A percentile compares a stretch with the other conserved stretches of the same genome.
These are phyloP conservation scores for Marasmius sp. DNA, from an alignment of 1,284 basidiomycete species.

Conservation along the genomic window DNA sequence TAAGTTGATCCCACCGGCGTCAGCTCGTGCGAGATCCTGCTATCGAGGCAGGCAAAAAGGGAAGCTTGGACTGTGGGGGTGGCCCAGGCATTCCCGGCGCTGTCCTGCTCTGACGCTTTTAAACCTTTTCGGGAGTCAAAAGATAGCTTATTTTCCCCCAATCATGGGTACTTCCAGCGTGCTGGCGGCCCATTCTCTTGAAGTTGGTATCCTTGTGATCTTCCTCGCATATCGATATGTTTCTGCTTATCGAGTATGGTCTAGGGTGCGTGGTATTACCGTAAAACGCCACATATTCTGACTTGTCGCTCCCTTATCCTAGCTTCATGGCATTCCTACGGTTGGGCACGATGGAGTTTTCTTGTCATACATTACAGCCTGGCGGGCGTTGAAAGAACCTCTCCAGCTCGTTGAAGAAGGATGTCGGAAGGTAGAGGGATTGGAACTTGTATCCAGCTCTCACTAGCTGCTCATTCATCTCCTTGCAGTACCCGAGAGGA, in stretches of 20 bases:
- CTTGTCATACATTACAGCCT: background rate
- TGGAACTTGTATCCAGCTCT: background rate
- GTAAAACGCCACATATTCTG: background rate
- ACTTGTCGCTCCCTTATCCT: background rate
- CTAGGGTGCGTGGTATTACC: background rate
- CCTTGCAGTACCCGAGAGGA: background rate
- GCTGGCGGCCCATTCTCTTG: too few relatives aligned
- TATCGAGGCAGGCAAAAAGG: too few relatives aligned
- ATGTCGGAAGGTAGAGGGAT: slow-evolving; percentile 2
- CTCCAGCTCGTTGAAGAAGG: slow-evolving; percentile 2
- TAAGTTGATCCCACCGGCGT: too few relatives aligned
- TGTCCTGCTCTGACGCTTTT: too few relatives aligned
- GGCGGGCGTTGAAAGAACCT: background rate
- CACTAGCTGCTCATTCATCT: background rate
- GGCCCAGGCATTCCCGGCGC: slow-evolving; percentile 15
- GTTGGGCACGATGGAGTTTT: background rate
- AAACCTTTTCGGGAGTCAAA: too few relatives aligned
- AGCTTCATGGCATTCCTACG: background rate
- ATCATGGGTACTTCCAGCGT: too few relatives aligned
- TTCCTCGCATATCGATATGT: background rate
- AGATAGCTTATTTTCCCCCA: too few relatives aligned
- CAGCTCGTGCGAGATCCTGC: too few relatives aligned
- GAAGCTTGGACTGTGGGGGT: too few relatives aligned
- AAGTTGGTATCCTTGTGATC: slow-evolving; percentile 1
- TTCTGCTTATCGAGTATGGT: background rate